Evolutionary conservation across 148 eudicot genomes (phyloP).

Genomic region (Pouteria glomerata): DNA sequence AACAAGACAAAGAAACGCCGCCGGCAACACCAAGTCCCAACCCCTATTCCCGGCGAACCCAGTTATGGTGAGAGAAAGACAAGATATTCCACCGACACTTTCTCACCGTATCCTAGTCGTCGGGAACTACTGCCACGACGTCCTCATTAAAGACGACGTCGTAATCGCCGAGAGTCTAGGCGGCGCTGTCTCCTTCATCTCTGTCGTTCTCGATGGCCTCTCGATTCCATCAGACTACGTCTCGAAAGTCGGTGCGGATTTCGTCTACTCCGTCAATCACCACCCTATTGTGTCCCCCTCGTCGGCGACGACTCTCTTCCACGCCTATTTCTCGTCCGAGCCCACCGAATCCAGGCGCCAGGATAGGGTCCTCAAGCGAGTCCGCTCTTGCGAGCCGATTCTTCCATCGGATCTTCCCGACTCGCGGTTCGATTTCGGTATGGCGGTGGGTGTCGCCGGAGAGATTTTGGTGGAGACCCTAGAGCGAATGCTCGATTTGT

Average conservation of each 20-base stretch:
- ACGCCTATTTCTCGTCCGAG: conserved; percentile 61
- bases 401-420: conserved; percentile 47
- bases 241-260: conserved; percentile 80
- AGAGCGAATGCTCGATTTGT: conserved; percentile 50
- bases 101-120: conserved; percentile 51
- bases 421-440: conserved; percentile 47
- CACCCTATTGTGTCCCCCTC: conserved; percentile 39
- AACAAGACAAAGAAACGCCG: background rate
- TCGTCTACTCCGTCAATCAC: conserved; percentile 38
- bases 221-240: conserved; percentile 32
- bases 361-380: conserved; percentile 65
- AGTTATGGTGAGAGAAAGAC: conserved; percentile 6
- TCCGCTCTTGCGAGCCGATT: conserved; percentile 64
- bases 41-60: background rate
- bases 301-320: conserved; percentile 64
- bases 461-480: conserved; percentile 76
- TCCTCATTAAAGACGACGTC: conserved; percentile 51
- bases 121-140: conserved; percentile 88
- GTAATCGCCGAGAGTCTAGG: conserved; percentile 66
- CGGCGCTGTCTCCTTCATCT: conserved; percentile 89
- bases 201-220: conserved; percentile 50
- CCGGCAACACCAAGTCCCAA: background rate
- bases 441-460: conserved; percentile 92
- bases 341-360: conserved; percentile 15
- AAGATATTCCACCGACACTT: background rate